phyloP scores from a whole-genome alignment of 169 alveolate genomes.

The Prorocentrum cordatum region DNA sequence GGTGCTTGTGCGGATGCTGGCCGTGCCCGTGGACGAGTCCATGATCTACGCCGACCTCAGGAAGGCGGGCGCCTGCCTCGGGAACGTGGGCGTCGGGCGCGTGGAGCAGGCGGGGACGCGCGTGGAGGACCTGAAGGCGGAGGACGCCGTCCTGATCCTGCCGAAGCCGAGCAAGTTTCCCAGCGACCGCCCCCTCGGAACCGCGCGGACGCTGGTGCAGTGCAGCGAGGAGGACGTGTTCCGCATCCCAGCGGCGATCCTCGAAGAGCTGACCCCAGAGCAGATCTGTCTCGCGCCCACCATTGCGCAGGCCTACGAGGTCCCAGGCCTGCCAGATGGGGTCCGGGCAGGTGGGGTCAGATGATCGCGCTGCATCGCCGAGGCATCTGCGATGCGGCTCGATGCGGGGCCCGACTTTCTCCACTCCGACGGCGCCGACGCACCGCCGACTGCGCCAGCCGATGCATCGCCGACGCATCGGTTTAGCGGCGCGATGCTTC shows the following conservation, averaged over 20 bases:
- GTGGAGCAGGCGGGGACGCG: slow-evolving; percentile 67
- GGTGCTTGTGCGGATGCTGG: slow-evolving; percentile 45
- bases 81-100: slow-evolving; percentile 40
- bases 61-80: slow-evolving; percentile 55
- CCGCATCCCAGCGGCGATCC: slow-evolving; percentile 24
- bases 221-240: slow-evolving; percentile 63
- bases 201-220: slow-evolving; percentile 30
- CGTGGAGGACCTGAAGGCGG: slow-evolving; percentile 50
- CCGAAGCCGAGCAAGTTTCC: slow-evolving; percentile 54
- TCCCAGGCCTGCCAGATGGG: no score
- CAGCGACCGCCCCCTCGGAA: slow-evolving; percentile 32
- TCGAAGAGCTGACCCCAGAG: slow-evolving; percentile 62
- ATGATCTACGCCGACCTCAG: slow-evolving; percentile 59
- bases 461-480: no score
- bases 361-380: no score
- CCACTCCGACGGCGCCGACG: no score
- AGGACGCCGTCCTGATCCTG: slow-evolving; percentile 45
- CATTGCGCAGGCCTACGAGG: slow-evolving; percentile 31
- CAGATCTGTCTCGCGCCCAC: slow-evolving; percentile 58
- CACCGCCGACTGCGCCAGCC: no score
- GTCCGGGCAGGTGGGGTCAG: no score
- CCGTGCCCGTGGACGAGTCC: slow-evolving; percentile 50
- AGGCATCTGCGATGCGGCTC: no score
- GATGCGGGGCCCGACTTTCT: no score
- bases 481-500: no score